Evolutionary conservation across 108 stramenopile species (phyloP).

Genomic region (Skeletonema costatum): DNA sequence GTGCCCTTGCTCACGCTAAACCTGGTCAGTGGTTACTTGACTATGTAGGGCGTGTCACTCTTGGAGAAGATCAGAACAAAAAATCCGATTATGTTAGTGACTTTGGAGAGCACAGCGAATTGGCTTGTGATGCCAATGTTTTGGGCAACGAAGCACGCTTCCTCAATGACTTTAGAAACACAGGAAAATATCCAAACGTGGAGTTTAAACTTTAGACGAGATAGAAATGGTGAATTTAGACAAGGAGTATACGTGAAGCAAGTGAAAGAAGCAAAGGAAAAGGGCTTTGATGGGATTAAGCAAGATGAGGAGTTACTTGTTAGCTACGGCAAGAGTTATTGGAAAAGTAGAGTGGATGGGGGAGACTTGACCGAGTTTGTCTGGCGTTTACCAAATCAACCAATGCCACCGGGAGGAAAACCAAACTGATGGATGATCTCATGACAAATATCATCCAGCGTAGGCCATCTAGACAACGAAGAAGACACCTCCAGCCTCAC

Average conservation of each 20-base stretch:
- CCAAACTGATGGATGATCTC: background rate
- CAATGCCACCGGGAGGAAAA: conserved; percentile 9
- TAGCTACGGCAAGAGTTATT: conserved; percentile 39
- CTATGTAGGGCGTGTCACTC: conserved; percentile 32
- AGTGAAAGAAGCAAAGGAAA: conserved; percentile 23
- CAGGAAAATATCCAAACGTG: conserved; percentile 26
- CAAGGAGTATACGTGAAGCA: conserved; percentile 44
- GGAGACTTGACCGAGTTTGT: conserved; percentile 45
- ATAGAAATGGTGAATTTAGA: conserved; percentile 31
- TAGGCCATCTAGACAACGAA: no score
- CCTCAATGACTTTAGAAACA: conserved; percentile 44
- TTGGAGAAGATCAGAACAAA: conserved; percentile 40
- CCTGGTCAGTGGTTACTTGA: conserved; percentile 45
- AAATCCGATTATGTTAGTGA: conserved; percentile 35
- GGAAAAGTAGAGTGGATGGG: conserved; percentile 23
- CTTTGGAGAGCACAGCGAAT: conserved; percentile 31
- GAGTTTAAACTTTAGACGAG: conserved; percentile 38
- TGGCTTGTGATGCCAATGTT: conserved; percentile 30
- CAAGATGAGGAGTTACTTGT: conserved; percentile 42
- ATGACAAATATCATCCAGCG: no score
- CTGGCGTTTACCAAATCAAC: conserved; percentile 30
- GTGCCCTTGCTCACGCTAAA: conserved; percentile 22
- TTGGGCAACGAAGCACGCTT: conserved; percentile 49
- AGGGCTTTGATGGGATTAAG: conserved; percentile 27
- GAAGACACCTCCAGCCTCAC: no score